phyloP scores from a whole-genome alignment of 148 eudicot genomes.

The Cornus florida region DNA sequence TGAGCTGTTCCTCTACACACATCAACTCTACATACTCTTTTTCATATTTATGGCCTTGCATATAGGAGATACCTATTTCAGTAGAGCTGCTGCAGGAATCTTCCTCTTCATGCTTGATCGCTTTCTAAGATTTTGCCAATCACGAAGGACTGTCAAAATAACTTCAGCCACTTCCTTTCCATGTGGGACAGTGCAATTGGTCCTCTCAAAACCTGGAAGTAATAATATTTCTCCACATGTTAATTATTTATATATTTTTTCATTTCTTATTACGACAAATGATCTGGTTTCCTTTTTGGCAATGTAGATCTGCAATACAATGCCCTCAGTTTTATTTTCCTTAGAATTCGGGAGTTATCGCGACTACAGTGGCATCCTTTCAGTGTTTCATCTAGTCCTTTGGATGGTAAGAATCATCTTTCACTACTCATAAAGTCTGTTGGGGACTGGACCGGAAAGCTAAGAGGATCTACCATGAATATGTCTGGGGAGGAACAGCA shows the following conservation, averaged over 20 bases:
- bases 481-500: constrained; percentile 27
- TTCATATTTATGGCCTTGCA: constrained; percentile 64
- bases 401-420: constrained; percentile 58
- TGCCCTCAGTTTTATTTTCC: constrained; percentile 68
- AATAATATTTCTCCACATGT: constrained; percentile 13
- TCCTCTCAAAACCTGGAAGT: constrained; percentile 67
- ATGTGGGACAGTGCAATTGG: constrained; percentile 63
- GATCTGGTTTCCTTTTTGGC: constrained; percentile 2
- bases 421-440: constrained; percentile 61
- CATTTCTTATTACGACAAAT: background rate
- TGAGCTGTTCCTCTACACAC: constrained; percentile 72
- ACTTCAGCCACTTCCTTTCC: constrained; percentile 58
- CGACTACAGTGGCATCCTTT: constrained; percentile 80
- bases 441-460: constrained; percentile 57
- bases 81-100: constrained; percentile 53
- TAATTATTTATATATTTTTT: background rate
- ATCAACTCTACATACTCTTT: constrained; percentile 64
- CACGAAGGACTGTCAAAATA: constrained; percentile 56
- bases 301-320: constrained; percentile 59
- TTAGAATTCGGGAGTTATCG: constrained; percentile 62
- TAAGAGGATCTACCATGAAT: constrained; percentile 37
- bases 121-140: constrained; percentile 63
- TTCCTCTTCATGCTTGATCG: constrained; percentile 80
- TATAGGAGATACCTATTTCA: constrained; percentile 58
- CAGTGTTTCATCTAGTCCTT: constrained; percentile 71